Evolutionary conservation across 148 eudicot species (phyloP).

Genomic region (Rhododendron henanense): DNA sequence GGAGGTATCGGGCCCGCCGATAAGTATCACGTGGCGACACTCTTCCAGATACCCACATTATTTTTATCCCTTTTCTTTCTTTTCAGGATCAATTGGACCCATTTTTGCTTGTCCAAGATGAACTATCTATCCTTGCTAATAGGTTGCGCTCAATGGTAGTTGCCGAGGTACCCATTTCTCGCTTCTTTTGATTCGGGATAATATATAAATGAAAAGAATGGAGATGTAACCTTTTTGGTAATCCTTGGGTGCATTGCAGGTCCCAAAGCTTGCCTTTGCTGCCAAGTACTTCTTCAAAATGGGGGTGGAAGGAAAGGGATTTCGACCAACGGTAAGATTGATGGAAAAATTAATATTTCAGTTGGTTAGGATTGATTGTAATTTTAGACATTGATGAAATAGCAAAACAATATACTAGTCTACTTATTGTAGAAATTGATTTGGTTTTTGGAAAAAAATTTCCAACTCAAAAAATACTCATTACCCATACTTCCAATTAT

Average conservation of each 20-base stretch:
- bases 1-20: too few species aligned
- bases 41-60: too few species aligned
- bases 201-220: neutral
- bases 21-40: too few species aligned
- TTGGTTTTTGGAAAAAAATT: too few species aligned
- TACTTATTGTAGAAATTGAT: too few species aligned
- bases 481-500: too few species aligned
- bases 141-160: slow-evolving; percentile 83
- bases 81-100: slow-evolving; percentile 79
- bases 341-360: neutral
- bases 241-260: slow-evolving; percentile 38
- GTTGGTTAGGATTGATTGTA: too few species aligned
- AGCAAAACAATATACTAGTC: too few species aligned
- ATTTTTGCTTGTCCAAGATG: slow-evolving; percentile 84
- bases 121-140: slow-evolving; percentile 53
- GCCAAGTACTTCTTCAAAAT: slow-evolving; percentile 87
- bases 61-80: neutral
- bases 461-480: too few species aligned
- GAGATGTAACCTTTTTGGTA: slow-evolving; percentile 4
- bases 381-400: too few species aligned
- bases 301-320: slow-evolving; percentile 91
- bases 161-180: slow-evolving; percentile 54
- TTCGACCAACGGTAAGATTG: slow-evolving; percentile 79
- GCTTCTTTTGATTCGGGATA: neutral
- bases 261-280: slow-evolving; percentile 89